These are phyloP conservation scores for Talaromyces marneffei DNA, from an alignment of 2,329 filamentous ascomycete species.

Conservation along the genomic window DNA sequence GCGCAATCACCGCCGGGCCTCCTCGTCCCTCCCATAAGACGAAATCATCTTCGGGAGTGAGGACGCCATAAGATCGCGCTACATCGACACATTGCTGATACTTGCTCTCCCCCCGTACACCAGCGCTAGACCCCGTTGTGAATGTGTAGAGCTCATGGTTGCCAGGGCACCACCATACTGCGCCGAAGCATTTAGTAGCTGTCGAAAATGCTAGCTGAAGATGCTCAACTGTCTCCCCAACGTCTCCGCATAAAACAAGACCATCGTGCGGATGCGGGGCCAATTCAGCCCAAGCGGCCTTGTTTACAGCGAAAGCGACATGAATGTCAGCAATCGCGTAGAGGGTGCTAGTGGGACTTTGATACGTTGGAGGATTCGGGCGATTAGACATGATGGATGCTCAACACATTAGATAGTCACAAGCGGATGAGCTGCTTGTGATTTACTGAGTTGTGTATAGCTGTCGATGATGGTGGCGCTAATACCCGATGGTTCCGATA, in stretches of 20 bases:
- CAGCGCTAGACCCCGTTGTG: conserved; percentile 5
- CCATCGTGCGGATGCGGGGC: conserved; percentile 13
- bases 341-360: conserved; percentile 6
- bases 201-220: conserved; percentile 9
- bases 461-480: background rate
- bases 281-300: conserved; percentile 10
- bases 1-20: conserved; percentile 12
- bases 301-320: conserved; percentile 4
- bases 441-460: background rate
- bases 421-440: too few relatives aligned
- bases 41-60: conserved; percentile 14
- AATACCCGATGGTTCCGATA: background rate
- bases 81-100: conserved; percentile 13
- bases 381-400: background rate
- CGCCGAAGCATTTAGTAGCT: conserved; percentile 8
- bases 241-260: conserved; percentile 12
- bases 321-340: conserved; percentile 14
- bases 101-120: conserved; percentile 9
- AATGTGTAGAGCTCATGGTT: conserved; percentile 14
- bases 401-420: too few relatives aligned
- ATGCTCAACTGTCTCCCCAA: conserved; percentile 13
- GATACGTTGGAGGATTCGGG: background rate
- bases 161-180: conserved; percentile 15
- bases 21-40: conserved; percentile 11
- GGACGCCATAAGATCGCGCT: conserved; percentile 9